phyloP scores from a whole-genome alignment of 1,139 yeast genomes.

The Debaryomyces psychrophilus region DNA sequence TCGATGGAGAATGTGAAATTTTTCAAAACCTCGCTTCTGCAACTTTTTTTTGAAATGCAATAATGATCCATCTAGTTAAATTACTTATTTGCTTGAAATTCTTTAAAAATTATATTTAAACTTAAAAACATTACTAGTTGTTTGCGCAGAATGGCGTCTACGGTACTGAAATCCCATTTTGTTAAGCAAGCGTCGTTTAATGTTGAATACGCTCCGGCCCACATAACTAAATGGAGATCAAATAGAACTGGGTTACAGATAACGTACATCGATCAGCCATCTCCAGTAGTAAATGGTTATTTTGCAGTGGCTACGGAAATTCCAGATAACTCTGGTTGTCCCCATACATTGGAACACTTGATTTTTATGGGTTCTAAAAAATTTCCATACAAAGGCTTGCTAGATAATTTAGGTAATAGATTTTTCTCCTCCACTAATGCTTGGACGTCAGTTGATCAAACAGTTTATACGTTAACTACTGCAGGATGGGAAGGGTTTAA shows the following conservation, averaged over 20 bases:
- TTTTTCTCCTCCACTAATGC: slow-evolving; percentile 92
- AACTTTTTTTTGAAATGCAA: background rate
- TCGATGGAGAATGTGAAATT: background rate
- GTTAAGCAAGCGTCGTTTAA: slow-evolving; percentile 53
- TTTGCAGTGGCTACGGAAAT: slow-evolving; percentile 96
- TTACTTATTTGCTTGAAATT: background rate
- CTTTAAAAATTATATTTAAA: slow-evolving; percentile 3
- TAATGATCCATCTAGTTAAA: background rate
- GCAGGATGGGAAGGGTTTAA: slow-evolving; percentile 98
- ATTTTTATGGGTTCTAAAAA: slow-evolving; percentile 91
- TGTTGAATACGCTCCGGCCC: slow-evolving; percentile 65
- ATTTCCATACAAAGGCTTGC: slow-evolving; percentile 88
- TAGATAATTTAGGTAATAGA: slow-evolving; percentile 84
- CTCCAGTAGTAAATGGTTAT: slow-evolving; percentile 90
- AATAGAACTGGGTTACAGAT: slow-evolving; percentile 80
- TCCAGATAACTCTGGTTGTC: slow-evolving; percentile 83
- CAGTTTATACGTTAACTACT: slow-evolving; percentile 86
- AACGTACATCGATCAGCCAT: slow-evolving; percentile 73
- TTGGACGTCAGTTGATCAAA: slow-evolving; percentile 96
- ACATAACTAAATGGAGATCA: slow-evolving; percentile 73
- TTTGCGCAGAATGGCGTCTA: slow-evolving; percentile 10
- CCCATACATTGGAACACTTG: slow-evolving; percentile 94
- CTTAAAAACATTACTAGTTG: background rate
- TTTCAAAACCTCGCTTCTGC: slow-evolving; percentile 3
- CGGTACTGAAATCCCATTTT: slow-evolving; percentile 27